phyloP scores from a whole-genome alignment of 805 yeast genomes.

The Jamesozyma jinghongensis region DNA sequence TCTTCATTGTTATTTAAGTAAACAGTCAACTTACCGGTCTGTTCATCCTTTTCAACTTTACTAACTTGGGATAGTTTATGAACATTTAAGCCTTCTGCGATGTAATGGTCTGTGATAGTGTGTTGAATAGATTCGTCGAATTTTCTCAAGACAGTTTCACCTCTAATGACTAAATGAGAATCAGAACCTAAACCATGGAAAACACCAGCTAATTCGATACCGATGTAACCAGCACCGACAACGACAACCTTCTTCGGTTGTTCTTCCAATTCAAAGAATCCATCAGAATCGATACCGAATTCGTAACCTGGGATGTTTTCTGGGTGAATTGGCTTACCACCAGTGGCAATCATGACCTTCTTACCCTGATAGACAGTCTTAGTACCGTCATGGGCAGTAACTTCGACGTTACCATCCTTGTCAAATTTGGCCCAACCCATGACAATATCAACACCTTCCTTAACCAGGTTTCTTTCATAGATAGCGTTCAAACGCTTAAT shows the following conservation, averaged over 20 bases:
- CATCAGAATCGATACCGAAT: conserved; percentile 79
- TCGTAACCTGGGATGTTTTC: conserved; percentile 68
- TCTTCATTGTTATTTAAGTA: conserved; percentile 33
- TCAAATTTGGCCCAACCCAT: conserved; percentile 81
- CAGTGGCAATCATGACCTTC: conserved; percentile 81
- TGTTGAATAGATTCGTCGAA: conserved; percentile 77
- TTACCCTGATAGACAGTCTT: conserved; percentile 64
- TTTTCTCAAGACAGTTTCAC: conserved; percentile 79
- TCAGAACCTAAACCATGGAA: conserved; percentile 82
- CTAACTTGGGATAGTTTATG: conserved; percentile 55
- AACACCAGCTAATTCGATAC: conserved; percentile 91
- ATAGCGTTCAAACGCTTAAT: conserved; percentile 82
- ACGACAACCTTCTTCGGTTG: conserved; percentile 92
- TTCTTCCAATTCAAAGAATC: conserved; percentile 67
- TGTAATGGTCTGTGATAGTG: conserved; percentile 73
- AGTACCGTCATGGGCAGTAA: conserved; percentile 53
- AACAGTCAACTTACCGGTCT: conserved; percentile 42
- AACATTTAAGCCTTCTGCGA: conserved; percentile 69
- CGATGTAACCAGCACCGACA: conserved; percentile 98
- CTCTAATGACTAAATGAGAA: conserved; percentile 81
- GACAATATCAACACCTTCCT: conserved; percentile 80
- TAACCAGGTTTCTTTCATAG: conserved; percentile 75
- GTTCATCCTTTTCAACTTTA: conserved; percentile 39
- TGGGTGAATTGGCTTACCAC: conserved; percentile 75
- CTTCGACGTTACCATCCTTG: conserved; percentile 68